phyloP scores from a whole-genome alignment of 371 early-diverging fungal species.

The Mortierella sp. region DNA sequence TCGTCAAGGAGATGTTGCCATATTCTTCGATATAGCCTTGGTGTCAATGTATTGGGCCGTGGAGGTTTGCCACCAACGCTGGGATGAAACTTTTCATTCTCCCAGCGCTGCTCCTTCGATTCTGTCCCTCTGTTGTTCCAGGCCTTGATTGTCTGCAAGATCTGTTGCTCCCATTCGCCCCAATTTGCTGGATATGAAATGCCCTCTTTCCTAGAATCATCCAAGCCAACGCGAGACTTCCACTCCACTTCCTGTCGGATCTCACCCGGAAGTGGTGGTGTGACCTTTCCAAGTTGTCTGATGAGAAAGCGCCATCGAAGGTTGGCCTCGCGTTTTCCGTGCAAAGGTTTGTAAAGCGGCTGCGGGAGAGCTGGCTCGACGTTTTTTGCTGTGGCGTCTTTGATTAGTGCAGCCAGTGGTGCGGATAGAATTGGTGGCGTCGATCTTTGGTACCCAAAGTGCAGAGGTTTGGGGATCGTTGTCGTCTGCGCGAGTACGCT shows the following conservation, averaged over 20 bases:
- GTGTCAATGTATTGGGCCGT: slow-evolving; percentile 21
- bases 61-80: slow-evolving; percentile 49
- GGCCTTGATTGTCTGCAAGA: slow-evolving; percentile 21
- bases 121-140: slow-evolving; percentile 25
- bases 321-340: slow-evolving; percentile 46
- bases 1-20: slow-evolving; percentile 40
- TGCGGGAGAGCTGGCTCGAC: slow-evolving; percentile 24
- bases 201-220: neutral
- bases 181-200: neutral
- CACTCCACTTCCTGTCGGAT: slow-evolving; percentile 38
- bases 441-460: slow-evolving; percentile 20
- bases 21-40: slow-evolving; percentile 34
- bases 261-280: slow-evolving; percentile 21
- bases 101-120: slow-evolving; percentile 12
- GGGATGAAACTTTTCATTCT: slow-evolving; percentile 20
- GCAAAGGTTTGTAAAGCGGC: slow-evolving; percentile 39
- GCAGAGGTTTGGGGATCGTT: slow-evolving; percentile 13
- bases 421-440: slow-evolving; percentile 33
- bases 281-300: slow-evolving; percentile 26
- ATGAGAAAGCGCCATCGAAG: slow-evolving; percentile 40
- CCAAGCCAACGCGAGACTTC: slow-evolving; percentile 37
- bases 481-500: neutral
- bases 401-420: slow-evolving; percentile 17
- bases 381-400: slow-evolving; percentile 11
- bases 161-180: slow-evolving; percentile 23